phyloP scores from a whole-genome alignment of 2,329 filamentous ascomycete genomes.

The Passalora sequoiae region DNA sequence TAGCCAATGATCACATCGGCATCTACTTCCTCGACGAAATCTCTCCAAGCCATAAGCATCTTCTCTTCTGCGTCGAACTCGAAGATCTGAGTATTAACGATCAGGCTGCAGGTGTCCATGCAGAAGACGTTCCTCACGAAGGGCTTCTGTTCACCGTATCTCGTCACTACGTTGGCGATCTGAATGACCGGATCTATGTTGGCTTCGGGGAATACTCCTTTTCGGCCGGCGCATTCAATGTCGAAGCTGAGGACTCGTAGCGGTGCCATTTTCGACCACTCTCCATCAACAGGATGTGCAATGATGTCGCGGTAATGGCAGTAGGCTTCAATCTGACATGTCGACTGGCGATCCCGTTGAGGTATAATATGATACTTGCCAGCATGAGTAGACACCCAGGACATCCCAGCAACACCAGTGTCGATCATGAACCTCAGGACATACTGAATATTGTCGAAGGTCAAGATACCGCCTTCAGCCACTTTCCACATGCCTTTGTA shows the following conservation, averaged over 20 bases:
- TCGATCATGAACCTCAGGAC: constrained; percentile 97
- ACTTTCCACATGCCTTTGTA: constrained; percentile 86
- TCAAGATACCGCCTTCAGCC: constrained; percentile 67
- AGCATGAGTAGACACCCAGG: constrained; percentile 84
- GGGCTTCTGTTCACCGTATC: constrained; percentile 90
- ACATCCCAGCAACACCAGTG: constrained; percentile 91
- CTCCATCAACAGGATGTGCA: constrained; percentile 80
- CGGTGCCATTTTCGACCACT: constrained; percentile 98
- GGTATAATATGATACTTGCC: constrained; percentile 67
- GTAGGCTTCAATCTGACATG: constrained; percentile 91
- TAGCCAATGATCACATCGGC: constrained; percentile 98
- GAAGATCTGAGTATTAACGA: constrained; percentile 89
- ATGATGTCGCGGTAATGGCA: constrained; percentile 78
- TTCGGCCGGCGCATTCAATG: constrained; percentile 96
- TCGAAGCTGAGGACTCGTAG: constrained; percentile 91
- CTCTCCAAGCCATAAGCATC: constrained; percentile 88
- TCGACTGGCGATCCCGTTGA: constrained; percentile 67
- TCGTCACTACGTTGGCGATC: constrained; percentile 92
- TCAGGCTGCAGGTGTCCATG: constrained; percentile 82
- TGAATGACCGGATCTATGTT: constrained; percentile 92
- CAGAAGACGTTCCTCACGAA: constrained; percentile 97
- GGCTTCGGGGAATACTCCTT: constrained; percentile 94
- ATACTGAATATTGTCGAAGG: constrained; percentile 95
- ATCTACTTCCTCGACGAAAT: constrained; percentile 84
- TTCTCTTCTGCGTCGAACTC: constrained; percentile 75